Conservation (phyloP, 768 basidiomycete species). For the Leucogyrophana mollusca region DNA sequence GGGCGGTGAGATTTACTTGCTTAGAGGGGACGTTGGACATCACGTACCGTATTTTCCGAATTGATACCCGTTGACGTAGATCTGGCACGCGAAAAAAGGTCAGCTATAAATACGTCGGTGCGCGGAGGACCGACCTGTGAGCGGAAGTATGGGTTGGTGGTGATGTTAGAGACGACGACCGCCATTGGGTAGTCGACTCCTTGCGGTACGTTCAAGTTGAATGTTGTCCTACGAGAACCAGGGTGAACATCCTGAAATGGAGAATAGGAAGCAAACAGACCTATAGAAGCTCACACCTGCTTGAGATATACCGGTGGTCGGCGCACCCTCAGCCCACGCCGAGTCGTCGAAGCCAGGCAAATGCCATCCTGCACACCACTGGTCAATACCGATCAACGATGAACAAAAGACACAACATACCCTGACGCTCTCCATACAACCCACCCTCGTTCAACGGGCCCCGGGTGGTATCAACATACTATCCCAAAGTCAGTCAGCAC, state of each 20-base stretch:
- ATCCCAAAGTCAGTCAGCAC: not conserved
- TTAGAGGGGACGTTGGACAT: too few species aligned
- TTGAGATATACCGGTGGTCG: constrained; percentile 38
- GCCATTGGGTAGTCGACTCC: constrained; percentile 50
- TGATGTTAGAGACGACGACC: constrained; percentile 43
- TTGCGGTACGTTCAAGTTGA: constrained; percentile 41
- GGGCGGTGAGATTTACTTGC: not conserved
- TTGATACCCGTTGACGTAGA: constrained; percentile 1
- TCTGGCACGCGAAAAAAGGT: not conserved
- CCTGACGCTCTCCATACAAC: constrained; percentile 53
- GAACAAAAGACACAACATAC: not conserved
- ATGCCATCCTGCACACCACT: constrained; percentile 43
- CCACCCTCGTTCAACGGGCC: constrained; percentile 65
- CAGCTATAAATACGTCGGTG: not conserved
- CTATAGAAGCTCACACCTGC: constrained; percentile 51
- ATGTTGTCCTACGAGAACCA: constrained; percentile 25
- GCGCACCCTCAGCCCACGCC: constrained; percentile 41
- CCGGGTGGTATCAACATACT: constrained; percentile 48
- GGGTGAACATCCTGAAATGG: not conserved
- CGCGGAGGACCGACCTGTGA: constrained; percentile 29
- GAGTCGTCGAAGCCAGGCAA: constrained; percentile 54
- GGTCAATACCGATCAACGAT: too few species aligned
- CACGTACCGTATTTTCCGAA: not conserved
- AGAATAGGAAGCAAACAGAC: constrained; percentile 21
- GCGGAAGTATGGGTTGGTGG: constrained; percentile 42